A percentile compares a stretch with the other conserved stretches of the same genome.
These are phyloP conservation scores for Gossypium trilobum DNA, from an alignment of 441 rosid genomes.

Conservation along the genomic window DNA sequence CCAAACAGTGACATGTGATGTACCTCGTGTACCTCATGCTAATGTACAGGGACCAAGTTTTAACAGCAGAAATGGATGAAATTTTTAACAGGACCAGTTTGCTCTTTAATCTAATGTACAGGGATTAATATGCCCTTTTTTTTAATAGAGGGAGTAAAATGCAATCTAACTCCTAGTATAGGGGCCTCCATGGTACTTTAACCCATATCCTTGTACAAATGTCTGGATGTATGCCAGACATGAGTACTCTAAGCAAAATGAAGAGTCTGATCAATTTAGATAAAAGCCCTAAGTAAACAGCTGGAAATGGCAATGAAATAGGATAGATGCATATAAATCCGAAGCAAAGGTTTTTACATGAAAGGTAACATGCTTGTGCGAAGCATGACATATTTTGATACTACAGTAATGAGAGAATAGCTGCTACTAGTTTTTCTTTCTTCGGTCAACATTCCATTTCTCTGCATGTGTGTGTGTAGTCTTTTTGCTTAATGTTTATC, in stretches of 20 bases:
- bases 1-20: too few species aligned
- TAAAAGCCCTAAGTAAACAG: background rate
- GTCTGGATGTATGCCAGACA: background rate
- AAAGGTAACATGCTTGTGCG: background rate
- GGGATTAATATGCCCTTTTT: too few species aligned
- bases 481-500: background rate
- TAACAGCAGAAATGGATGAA: too few species aligned
- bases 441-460: background rate
- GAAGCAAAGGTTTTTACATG: background rate
- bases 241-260: background rate
- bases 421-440: background rate
- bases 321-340: background rate
- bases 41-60: too few species aligned
- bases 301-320: conserved; percentile 1
- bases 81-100: too few species aligned
- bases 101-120: too few species aligned
- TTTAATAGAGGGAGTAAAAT: too few species aligned
- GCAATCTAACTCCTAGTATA: too few species aligned
- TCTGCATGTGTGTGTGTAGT: background rate
- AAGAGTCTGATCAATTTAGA: background rate
- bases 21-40: too few species aligned
- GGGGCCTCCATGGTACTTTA: too few species aligned
- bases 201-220: background rate
- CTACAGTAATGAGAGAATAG: background rate
- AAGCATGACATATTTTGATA: background rate